These are phyloP conservation scores for Croton setiger DNA, from an alignment of 441 rosid genomes.

Conservation along the genomic window DNA sequence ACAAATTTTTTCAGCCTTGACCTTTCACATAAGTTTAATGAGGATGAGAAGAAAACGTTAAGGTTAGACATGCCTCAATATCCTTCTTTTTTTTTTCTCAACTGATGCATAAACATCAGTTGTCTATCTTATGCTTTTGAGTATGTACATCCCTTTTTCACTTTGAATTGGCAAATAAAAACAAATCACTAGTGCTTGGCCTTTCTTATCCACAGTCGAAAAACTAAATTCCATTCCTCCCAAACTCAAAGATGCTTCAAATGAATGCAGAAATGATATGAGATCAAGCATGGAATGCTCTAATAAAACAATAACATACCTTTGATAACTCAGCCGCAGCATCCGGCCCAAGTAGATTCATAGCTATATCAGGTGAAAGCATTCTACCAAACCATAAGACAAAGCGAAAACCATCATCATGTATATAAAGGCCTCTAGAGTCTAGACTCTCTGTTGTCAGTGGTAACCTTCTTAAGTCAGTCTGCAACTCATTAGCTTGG, in stretches of 20 bases:
- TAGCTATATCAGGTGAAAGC: conserved; percentile 83
- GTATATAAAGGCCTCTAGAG: conserved; percentile 85
- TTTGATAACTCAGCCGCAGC: conserved; percentile 86
- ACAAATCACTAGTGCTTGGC: not conserved
- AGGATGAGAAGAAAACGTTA: not conserved
- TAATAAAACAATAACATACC: conserved; percentile 38
- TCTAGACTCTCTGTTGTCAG: conserved; percentile 83
- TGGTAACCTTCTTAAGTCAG: conserved; percentile 49
- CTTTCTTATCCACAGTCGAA: not conserved
- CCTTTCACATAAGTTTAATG: not conserved
- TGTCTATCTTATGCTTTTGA: not conserved
- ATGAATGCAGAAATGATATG: not conserved
- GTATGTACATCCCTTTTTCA: not conserved
- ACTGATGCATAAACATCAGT: not conserved
- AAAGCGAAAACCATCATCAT: conserved; percentile 84
- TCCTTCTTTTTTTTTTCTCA: not conserved
- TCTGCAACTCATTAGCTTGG: conserved; percentile 41
- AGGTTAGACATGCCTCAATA: not conserved
- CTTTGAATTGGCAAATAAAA: not conserved
- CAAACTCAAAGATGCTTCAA: not conserved
- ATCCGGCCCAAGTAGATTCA: conserved; percentile 77
- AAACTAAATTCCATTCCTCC: not conserved
- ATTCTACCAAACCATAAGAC: conserved; percentile 93
- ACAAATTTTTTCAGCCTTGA: not conserved
- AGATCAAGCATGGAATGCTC: not conserved